Evolutionary conservation across 495 filamentous ascomycete species (phyloP).

Genomic region (Stereocaulon alpinum): DNA sequence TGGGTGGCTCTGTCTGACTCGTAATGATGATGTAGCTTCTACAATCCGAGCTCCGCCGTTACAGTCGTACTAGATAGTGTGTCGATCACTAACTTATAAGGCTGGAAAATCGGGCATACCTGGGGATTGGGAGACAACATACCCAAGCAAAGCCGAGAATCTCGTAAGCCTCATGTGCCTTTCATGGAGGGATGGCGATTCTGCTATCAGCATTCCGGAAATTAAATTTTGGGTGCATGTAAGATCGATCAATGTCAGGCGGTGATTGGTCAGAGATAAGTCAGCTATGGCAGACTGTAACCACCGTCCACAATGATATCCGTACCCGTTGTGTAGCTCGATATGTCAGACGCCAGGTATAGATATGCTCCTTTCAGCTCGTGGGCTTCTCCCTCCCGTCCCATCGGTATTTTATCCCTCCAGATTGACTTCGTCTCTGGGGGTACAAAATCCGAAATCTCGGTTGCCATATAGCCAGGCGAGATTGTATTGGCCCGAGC

Average conservation of each 20-base stretch:
- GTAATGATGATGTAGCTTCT: neutral
- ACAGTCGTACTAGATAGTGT: neutral
- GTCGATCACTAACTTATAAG: neutral
- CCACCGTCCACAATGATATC: conserved; percentile 18
- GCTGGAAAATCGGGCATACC: neutral
- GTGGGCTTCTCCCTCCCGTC: conserved; percentile 58
- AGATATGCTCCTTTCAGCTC: conserved; percentile 85
- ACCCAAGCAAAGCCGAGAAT: too few relatives aligned
- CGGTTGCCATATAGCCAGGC: conserved; percentile 81
- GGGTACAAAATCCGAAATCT: conserved; percentile 65
- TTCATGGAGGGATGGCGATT: too few relatives aligned
- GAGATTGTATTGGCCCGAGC: conserved; percentile 75
- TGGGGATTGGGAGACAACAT: neutral
- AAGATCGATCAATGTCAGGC: neutral
- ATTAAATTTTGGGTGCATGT: neutral
- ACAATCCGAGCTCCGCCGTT: neutral
- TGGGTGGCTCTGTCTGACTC: neutral
- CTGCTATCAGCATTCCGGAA: too few relatives aligned
- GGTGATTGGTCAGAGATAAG: neutral
- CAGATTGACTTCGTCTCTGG: conserved; percentile 62
- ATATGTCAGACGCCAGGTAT: conserved; percentile 78
- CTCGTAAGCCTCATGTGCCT: too few relatives aligned
- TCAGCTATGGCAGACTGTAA: conserved; percentile 9
- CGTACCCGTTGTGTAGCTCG: conserved; percentile 70
- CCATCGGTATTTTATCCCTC: conserved; percentile 77